A percentile compares a stretch with the other conserved stretches of the same genome.
Conservation (phyloP, 148 eudicot genomes). For the Dianthus caryophyllus region DNA sequence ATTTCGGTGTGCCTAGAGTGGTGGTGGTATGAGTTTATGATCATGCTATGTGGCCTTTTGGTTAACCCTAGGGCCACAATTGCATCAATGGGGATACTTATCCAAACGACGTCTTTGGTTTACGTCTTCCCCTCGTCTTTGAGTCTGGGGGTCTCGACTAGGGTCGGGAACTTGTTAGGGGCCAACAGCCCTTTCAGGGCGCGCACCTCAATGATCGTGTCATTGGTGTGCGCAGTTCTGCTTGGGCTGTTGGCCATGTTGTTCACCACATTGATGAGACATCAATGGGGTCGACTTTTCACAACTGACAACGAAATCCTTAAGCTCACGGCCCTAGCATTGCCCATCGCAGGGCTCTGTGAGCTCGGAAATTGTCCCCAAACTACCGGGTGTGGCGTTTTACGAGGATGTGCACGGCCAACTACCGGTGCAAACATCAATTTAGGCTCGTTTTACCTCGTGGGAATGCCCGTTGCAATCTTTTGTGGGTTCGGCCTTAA, state of each 20-base stretch:
- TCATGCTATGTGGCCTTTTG: conserved; percentile 66
- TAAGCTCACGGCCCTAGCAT: conserved; percentile 53
- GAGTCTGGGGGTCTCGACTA: conserved; percentile 73
- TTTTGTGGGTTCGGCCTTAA: conserved; percentile 58
- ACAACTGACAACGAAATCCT: conserved; percentile 55
- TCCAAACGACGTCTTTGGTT: conserved; percentile 74
- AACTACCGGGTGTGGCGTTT: conserved; percentile 81
- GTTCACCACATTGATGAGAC: conserved; percentile 56
- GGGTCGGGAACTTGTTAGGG: conserved; percentile 82
- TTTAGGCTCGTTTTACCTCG: conserved; percentile 78
- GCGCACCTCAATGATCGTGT: conserved; percentile 53
- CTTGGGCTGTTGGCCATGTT: conserved; percentile 54
- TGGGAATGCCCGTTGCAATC: conserved; percentile 80
- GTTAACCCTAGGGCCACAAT: conserved; percentile 69
- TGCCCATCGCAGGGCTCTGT: conserved; percentile 77
- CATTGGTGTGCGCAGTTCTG: conserved; percentile 41
- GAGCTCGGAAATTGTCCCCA: conserved; percentile 96
- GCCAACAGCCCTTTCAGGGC: conserved; percentile 60
- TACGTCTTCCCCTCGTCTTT: conserved; percentile 80
- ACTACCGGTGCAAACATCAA: conserved; percentile 76
- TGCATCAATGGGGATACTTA: conserved; percentile 83
- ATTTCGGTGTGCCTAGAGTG: conserved; percentile 82
- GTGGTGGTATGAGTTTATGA: conserved; percentile 99
- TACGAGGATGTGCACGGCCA: conserved; percentile 86
- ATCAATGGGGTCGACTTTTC: conserved; percentile 67